Conservation (phyloP, 2,329 filamentous ascomycete genomes). For the Lachnellula arida region DNA sequence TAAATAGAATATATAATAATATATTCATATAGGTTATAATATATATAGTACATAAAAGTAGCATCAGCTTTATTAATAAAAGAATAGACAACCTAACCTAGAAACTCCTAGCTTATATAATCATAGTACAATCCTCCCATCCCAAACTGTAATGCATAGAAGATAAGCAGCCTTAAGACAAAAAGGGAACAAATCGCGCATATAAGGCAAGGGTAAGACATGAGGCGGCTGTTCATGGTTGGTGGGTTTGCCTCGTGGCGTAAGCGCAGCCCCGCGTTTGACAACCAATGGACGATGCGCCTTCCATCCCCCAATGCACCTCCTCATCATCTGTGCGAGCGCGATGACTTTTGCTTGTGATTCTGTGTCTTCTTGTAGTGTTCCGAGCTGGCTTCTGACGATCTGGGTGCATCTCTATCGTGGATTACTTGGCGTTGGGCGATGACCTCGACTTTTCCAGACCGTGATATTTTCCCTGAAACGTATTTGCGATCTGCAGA, state of each 20-base stretch:
- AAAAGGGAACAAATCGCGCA: not conserved
- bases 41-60: not conserved
- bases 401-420: conserved; percentile 9
- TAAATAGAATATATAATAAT: no score
- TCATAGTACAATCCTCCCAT: not conserved
- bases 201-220: not conserved
- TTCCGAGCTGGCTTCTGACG: conserved; percentile 7
- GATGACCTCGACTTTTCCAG: conserved; percentile 5
- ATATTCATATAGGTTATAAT: not conserved
- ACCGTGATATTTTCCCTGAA: not conserved
- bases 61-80: not conserved
- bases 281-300: not conserved
- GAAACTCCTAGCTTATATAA: not conserved
- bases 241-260: not conserved
- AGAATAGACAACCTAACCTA: not conserved
- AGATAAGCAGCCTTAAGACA: not conserved
- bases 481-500: conserved; percentile 11
- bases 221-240: not conserved
- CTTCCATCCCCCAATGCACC: not conserved
- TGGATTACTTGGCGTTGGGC: conserved; percentile 6
- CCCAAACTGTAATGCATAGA: not conserved
- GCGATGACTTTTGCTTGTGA: not conserved
- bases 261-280: not conserved
- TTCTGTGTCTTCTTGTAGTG: conserved; percentile 11
- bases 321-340: not conserved